These are phyloP conservation scores for Solanum virginianum DNA, from an alignment of 257 asterid genomes.

Conservation along the genomic window DNA sequence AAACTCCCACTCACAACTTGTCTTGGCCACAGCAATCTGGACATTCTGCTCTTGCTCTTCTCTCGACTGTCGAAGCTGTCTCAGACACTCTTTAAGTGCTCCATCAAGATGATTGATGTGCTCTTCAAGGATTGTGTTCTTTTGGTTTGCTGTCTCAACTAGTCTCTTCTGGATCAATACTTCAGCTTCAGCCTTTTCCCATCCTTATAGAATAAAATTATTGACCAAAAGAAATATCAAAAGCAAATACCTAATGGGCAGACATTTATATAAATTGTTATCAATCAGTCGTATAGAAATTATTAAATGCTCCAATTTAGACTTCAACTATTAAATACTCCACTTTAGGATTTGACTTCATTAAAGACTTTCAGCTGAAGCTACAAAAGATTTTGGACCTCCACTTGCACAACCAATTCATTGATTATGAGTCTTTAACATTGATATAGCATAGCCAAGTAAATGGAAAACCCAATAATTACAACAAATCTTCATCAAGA, in stretches of 20 bases:
- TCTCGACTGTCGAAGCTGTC: constrained; percentile 78
- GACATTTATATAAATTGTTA: background rate
- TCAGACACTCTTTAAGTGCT: constrained; percentile 85
- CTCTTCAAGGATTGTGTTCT: constrained; percentile 58
- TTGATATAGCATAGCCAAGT: background rate
- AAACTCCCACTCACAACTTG: constrained; percentile 40
- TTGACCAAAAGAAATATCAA: background rate
- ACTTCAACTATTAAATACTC: background rate
- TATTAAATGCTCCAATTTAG: background rate
- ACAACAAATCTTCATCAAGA: background rate
- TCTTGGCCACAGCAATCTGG: constrained; percentile 24
- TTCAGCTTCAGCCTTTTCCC: constrained; percentile 95
- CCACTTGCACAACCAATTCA: background rate
- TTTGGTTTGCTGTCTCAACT: constrained; percentile 39
- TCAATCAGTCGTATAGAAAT: background rate
- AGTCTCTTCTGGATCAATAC: constrained; percentile 50
- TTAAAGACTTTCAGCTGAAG: background rate
- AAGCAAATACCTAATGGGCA: background rate
- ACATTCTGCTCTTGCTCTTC: constrained; percentile 68
- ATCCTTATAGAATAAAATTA: constrained; percentile 36
- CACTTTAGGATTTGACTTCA: background rate
- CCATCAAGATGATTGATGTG: constrained; percentile 65
- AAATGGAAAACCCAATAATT: background rate
- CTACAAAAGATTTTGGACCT: background rate
- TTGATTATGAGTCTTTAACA: background rate